phyloP scores from a whole-genome alignment of 2,329 filamentous ascomycete genomes.

The Dactylellina leptospora region DNA sequence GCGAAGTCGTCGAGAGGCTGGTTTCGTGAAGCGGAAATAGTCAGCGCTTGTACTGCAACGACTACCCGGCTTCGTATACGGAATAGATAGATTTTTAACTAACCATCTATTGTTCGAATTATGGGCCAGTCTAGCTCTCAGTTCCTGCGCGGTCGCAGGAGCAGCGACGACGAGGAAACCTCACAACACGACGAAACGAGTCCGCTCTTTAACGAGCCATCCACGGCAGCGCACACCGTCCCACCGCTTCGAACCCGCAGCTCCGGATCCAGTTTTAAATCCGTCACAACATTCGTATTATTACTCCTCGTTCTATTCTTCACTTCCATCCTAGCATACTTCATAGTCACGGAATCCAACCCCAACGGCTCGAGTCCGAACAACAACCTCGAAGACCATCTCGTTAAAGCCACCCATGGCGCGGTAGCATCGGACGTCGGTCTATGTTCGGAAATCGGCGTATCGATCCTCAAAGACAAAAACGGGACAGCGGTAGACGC shows the following conservation, averaged over 20 bases:
- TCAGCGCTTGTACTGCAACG: too few species aligned
- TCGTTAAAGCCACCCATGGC: slow-evolving; percentile 53
- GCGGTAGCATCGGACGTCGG: slow-evolving; percentile 56
- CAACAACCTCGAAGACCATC: slow-evolving; percentile 20
- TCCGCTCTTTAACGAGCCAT: slow-evolving; percentile 6
- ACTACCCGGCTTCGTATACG: too few species aligned
- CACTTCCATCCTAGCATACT: neutral
- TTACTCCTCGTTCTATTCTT: slow-evolving; percentile 8
- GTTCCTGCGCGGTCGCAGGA: too few species aligned
- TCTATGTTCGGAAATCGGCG: slow-evolving; percentile 56
- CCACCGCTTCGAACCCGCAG: neutral
- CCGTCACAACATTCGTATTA: neutral
- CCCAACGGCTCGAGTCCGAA: neutral
- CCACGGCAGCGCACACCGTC: neutral
- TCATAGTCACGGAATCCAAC: slow-evolving; percentile 2
- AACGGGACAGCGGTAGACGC: slow-evolving; percentile 57
- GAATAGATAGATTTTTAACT: too few species aligned
- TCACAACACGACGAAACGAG: slow-evolving; percentile 11
- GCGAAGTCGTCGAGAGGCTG: too few species aligned
- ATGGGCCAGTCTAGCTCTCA: too few species aligned
- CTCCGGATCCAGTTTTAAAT: neutral
- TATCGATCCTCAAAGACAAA: slow-evolving; percentile 53
- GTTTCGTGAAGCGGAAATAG: too few species aligned
- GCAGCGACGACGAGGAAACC: neutral
- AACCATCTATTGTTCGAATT: too few species aligned